Percentiles rank a stretch among this genome's conserved stretches.
Conservation (phyloP, 345 rosid species). For the Anastatica hierochuntica region DNA sequence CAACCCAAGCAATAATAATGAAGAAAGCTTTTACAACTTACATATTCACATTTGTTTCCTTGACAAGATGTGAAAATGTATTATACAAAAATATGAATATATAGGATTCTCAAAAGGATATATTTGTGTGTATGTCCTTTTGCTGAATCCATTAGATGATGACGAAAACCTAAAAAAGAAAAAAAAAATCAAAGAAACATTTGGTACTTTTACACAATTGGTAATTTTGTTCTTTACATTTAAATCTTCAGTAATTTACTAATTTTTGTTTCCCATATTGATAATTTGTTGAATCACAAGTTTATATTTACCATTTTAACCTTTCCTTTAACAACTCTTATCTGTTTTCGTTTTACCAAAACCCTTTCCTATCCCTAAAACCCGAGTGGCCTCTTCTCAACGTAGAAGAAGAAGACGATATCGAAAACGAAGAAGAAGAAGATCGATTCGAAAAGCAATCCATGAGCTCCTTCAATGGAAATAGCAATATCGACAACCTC, state of each 20-base stretch:
- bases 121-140: constrained; percentile 16
- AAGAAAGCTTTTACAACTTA: constrained; percentile 2
- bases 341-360: neutral
- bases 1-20: neutral
- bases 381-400: constrained; percentile 7
- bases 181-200: constrained; percentile 8
- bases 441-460: neutral
- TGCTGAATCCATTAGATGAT: constrained; percentile 26
- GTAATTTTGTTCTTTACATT: constrained; percentile 5
- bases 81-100: neutral
- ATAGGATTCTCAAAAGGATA: constrained; percentile 6
- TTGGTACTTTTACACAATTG: constrained; percentile 2
- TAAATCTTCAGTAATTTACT: neutral
- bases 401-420: neutral
- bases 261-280: neutral
- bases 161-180: no score
- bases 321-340: neutral
- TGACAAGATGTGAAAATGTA: constrained; percentile 10
- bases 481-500: constrained; percentile 57
- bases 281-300: no score
- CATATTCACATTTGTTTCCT: constrained; percentile 4
- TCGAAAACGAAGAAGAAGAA: neutral
- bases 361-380: constrained; percentile 23
- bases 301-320: no score
- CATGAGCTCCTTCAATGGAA: constrained; percentile 56